Base-by-base conservation (phyloP, 78 protist species). In the Dictyostelium purpureum region DNA sequence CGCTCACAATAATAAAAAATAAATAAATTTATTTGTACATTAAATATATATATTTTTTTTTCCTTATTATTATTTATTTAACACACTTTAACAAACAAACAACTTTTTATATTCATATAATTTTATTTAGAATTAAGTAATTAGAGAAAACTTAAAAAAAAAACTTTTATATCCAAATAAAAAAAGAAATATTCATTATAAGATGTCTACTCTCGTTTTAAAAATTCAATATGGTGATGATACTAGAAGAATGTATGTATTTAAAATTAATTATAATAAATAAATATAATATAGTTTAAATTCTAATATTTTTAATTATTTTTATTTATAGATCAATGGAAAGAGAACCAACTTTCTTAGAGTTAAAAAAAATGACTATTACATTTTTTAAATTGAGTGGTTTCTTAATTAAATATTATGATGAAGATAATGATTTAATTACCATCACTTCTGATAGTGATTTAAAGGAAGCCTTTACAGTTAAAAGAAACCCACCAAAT, bases 231-330 rank as follows among this genome's bases (percentile, higher is more conserved):
- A 83, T 47, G 40, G 59, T 16, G 91, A 77, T 73, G 91, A 83
- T 73, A 70, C 52, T 45, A 70, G 91, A 73, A 83, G 91, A 73
- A 26, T 83, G 91, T 83, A 83, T 24, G 91, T 83, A n/a, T 38
- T 59, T 21, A 3, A 47, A 47, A 0, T 56, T 56, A 1, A 37
- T 24, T 57, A 67, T 4, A 4, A 52, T 49, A 37, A 18, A 35
- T 67, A 42, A 56, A 40, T 43, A 56, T 67, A 33, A 28, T 12
- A 33, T 26, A 2, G 2, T 37, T 7, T 24, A 4, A 4, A 31
- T 63, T 4, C 14, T 77, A 5, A 18, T 63, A 0, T 37, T 9
- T 37, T 51, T 16, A 12, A 6, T 74, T 1, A 18, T 4, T 54
- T 43, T 21, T 3, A 14, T 38, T 21, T 57, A 31, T 73, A 85